Percentiles rank a stretch among this genome's conserved stretches.
phyloP scores from a whole-genome alignment of 768 basidiomycete genomes.

The Gautieria morchelliformis region DNA sequence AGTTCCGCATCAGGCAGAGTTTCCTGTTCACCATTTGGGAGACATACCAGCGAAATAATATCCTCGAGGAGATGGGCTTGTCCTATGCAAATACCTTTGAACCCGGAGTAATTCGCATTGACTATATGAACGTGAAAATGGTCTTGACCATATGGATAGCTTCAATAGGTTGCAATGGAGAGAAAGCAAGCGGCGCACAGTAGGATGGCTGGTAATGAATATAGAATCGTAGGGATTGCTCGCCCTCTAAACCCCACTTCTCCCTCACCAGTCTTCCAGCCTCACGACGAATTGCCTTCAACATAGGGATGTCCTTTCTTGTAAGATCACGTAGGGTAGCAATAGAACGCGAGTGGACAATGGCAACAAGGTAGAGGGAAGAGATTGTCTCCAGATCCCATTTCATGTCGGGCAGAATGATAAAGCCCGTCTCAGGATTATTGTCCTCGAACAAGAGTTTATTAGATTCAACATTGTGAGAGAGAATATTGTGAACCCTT shows the following conservation, averaged over 20 bases:
- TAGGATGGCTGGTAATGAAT: constrained; percentile 96
- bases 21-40: neutral
- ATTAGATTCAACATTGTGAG: constrained; percentile 63
- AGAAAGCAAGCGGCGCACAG: constrained; percentile 42
- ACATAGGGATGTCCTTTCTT: constrained; percentile 50
- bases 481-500: constrained; percentile 83
- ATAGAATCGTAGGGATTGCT: constrained; percentile 62
- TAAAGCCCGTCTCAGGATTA: constrained; percentile 43
- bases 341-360: constrained; percentile 53
- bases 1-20: neutral
- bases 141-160: constrained; percentile 37
- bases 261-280: constrained; percentile 42
- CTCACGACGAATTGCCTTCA: constrained; percentile 53
- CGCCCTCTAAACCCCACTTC: constrained; percentile 52
- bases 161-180: neutral
- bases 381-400: constrained; percentile 78
- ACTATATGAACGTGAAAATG: constrained; percentile 94
- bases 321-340: constrained; percentile 70
- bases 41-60: constrained; percentile 68
- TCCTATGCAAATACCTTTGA: constrained; percentile 69
- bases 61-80: constrained; percentile 93
- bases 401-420: constrained; percentile 93
- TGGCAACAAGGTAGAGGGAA: constrained; percentile 78
- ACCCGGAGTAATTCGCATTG: constrained; percentile 54
- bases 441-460: constrained; percentile 56